Evolutionary conservation across 257 asterid species (phyloP), one percentile per base, ranked within the genome.

Genomic region (Asclepias syriaca): DNA sequence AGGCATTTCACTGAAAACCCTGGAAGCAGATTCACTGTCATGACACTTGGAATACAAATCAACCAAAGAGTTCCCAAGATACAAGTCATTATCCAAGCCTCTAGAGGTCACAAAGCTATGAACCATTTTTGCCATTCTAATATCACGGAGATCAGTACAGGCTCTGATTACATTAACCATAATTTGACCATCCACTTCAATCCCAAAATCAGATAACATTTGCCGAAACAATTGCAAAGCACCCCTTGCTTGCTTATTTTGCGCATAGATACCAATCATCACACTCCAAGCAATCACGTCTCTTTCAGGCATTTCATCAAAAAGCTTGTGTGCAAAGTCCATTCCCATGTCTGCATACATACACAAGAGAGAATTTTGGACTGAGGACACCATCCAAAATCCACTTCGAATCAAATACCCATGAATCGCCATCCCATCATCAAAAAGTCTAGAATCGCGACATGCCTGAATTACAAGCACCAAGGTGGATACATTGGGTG

Each of bases 261-360:
- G 85, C 24, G 82, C 82, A 71, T 89, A 83, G 74, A 90, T 88
- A 66, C 84, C 79, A 69, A 89, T 85, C 82, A 93, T 86, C 79
- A 84, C 88, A 75, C 93, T 89, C 97, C 97, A 93, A 50, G 94
- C 83, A 68, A 93, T 86, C 21, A 89, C 91, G 63, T 93, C 97
- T 87, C 84, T 87, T 50, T 82, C 87, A 75, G 64, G 22, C 81
- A 87, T 86, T 80, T 93, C 98, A 65, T 79, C 85, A 16, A 93
- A 93, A 60, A 93, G 87, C 32, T 70, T 87, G 66, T 78, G 83
- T 1, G 97, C 96, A 80, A 71, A 78, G 55, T 80, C 82, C 86
- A 89, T 85, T 45, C 79, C 66, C 3, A 86, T 55, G 60, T 85
- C 89, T 57, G 91, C 78, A 61, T 90, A 93, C 81, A 88, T 68